These are phyloP conservation scores for Pulveroboletus sp. DNA, from an alignment of 768 basidiomycete genomes.

Conservation along the genomic window DNA sequence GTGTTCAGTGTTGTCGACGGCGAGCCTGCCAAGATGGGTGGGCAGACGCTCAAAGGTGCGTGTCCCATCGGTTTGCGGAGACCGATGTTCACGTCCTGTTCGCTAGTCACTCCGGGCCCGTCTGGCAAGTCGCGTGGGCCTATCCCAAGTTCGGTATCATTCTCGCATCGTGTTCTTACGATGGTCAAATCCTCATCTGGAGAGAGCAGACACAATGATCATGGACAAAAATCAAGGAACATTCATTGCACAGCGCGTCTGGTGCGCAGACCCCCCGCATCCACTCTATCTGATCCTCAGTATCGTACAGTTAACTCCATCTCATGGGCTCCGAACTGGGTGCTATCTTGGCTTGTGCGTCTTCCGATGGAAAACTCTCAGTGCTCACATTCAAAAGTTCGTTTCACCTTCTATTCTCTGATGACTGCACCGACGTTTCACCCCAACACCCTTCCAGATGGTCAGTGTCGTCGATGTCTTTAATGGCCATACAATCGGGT, in stretches of 20 bases:
- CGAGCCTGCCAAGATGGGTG: slow-evolving; percentile 61
- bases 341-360: slow-evolving; percentile 94
- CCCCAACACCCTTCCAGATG: slow-evolving; percentile 53
- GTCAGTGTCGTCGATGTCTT: slow-evolving; percentile 94
- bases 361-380: slow-evolving; percentile 94
- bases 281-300: not conserved
- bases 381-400: slow-evolving; percentile 94
- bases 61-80: not conserved
- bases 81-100: not conserved
- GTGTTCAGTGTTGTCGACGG: slow-evolving; percentile 94
- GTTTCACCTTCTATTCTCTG: too few species aligned
- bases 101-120: slow-evolving; percentile 89
- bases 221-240: slow-evolving; percentile 96
- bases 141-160: slow-evolving; percentile 97
- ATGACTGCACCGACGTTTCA: too few species aligned
- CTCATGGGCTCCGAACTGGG: slow-evolving; percentile 99
- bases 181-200: slow-evolving; percentile 98
- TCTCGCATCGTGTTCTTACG: slow-evolving; percentile 97
- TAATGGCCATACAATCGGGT: slow-evolving; percentile 92
- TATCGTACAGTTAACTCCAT: slow-evolving; percentile 91
- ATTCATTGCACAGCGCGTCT: slow-evolving; percentile 88
- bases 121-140: slow-evolving; percentile 98
- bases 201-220: slow-evolving; percentile 73
- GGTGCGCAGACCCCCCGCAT: slow-evolving; percentile 46
- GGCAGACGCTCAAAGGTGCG: slow-evolving; percentile 77